Evolutionary conservation across 1,284 basidiomycete genomes (phyloP).

Genomic region (Kwoniella shivajii): DNA sequence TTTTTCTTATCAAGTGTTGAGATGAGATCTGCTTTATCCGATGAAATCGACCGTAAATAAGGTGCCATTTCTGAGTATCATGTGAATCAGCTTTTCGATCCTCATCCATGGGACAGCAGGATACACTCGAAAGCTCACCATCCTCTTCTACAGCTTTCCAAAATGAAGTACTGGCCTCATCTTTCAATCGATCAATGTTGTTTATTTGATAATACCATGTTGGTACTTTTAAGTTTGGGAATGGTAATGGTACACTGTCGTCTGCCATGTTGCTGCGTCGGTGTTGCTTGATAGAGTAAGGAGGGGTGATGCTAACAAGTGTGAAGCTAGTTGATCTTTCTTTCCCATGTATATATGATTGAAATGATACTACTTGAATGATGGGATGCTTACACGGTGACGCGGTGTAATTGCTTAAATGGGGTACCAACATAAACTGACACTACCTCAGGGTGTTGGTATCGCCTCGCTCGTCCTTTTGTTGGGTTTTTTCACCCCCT

Average conservation of each 20-base stretch:
- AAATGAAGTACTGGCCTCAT: slow-evolving; percentile 66
- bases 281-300: not conserved
- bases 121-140: slow-evolving; percentile 61
- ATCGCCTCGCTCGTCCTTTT: slow-evolving; percentile 1
- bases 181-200: slow-evolving; percentile 66
- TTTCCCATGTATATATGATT: not conserved
- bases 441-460: not conserved
- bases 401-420: slow-evolving; percentile 9
- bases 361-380: not conserved
- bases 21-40: slow-evolving; percentile 64
- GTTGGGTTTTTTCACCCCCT: too few species aligned
- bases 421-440: not conserved
- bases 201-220: slow-evolving; percentile 76
- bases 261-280: slow-evolving; percentile 66
- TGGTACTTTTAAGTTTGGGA: slow-evolving; percentile 78
- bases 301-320: not conserved
- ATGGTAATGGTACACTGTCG: slow-evolving; percentile 73
- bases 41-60: slow-evolving; percentile 59
- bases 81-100: slow-evolving; percentile 18
- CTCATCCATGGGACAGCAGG: not conserved
- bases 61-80: slow-evolving; percentile 72
- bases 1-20: slow-evolving; percentile 74
- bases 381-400: slow-evolving; percentile 11
- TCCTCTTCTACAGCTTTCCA: slow-evolving; percentile 81
- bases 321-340: too few species aligned